Evolutionary conservation across 768 basidiomycete species (phyloP), one percentile per base, ranked within the genome.

Genomic region (Agrocybe praecox): DNA sequence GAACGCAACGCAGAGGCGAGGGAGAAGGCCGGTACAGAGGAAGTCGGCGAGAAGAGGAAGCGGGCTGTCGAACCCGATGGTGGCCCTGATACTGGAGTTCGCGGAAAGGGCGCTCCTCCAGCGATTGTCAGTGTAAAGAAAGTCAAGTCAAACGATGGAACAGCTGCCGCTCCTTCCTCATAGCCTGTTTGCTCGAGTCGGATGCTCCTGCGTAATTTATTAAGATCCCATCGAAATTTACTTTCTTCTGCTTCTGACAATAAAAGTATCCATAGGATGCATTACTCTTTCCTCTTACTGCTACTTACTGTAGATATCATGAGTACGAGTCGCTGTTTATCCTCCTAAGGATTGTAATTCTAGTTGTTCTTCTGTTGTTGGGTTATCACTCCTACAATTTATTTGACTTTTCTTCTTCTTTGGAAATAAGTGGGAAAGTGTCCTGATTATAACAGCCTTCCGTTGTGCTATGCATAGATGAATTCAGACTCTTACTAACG

Each of bases 31-130:
- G 49, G 67, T 3, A 53, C 40, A 19, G 56, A 83, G 42, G 75
- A 76, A 56, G 69, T 74, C 1, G 89, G 89, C 24, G 88, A 88
- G 61, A 93, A 93, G 75, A 77, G 90, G 57, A 93, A 92, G 69
- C 82, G 89, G 36, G 85, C 80, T 1, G 77, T 89, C 0, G 90
- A 92, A 65, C 90, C 89, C 1, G 90, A 92, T 64, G 90, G 90
- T 61, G 90, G 87, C 0, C 83, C 86, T 2, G 83, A 87, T 62
- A 77, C 80, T 23, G 90, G 90, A 10, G 69, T 85, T 11, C 80
- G 90, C 21, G 90, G 90, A 0, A 78, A 74, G 8, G 77, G 73
- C 29, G 86, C 85, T 2, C 90, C 90, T 11, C 83, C 82, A 40
- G 60, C 64, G 14, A 53, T 67, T 52, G 73, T 76, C 55, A 70